phyloP scores from a whole-genome alignment of 148 eudicot species.

The Silene uniflora region DNA sequence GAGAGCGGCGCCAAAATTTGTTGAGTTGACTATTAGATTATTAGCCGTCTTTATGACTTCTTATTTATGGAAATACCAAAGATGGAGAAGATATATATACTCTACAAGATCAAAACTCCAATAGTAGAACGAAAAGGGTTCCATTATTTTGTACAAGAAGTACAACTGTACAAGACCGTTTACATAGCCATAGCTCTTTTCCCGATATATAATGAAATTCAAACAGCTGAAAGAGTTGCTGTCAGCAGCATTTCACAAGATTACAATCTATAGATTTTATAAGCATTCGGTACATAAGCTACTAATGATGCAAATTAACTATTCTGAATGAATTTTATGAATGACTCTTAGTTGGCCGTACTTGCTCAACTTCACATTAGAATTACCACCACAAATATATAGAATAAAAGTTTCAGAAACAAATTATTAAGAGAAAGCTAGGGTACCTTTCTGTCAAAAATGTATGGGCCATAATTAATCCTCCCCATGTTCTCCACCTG shows the following conservation, averaged over 20 bases:
- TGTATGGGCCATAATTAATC: conserved; percentile 72
- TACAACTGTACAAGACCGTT: neutral
- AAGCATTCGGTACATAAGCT: neutral
- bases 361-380: neutral
- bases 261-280: neutral
- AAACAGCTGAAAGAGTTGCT: neutral
- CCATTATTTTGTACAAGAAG: neutral
- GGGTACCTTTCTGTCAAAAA: conserved; percentile 81
- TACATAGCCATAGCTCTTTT: conserved; percentile 1
- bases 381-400: neutral
- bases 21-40: neutral
- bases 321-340: neutral
- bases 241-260: neutral
- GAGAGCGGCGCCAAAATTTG: neutral
- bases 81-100: neutral
- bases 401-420: neutral
- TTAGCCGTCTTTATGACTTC: neutral
- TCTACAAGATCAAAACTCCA: too few relatives aligned
- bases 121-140: neutral
- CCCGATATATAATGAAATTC: neutral
- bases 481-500: conserved; percentile 99
- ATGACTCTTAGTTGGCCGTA: neutral
- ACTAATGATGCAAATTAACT: neutral
- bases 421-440: neutral
- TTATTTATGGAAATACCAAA: neutral